Evolutionary conservation across 768 basidiomycete genomes (phyloP).

Genomic region (Boletus coccyginus): DNA sequence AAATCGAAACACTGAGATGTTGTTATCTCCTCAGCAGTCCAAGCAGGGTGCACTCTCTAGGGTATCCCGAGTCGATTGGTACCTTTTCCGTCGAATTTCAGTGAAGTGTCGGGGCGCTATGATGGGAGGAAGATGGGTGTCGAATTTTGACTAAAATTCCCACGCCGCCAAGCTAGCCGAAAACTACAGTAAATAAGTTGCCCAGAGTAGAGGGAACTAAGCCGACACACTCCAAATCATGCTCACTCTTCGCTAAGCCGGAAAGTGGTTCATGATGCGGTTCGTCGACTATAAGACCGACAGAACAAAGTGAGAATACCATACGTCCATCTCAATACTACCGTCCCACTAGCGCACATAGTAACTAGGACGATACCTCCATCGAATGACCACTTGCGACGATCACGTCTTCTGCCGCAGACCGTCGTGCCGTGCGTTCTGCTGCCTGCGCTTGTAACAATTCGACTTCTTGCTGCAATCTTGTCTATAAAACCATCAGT

Average conservation of each 20-base stretch:
- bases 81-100: too few relatives aligned
- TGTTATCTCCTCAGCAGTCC: too few relatives aligned
- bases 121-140: too few relatives aligned
- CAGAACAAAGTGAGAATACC: background rate
- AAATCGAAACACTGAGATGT: too few relatives aligned
- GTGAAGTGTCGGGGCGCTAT: too few relatives aligned
- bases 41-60: too few relatives aligned
- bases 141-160: too few relatives aligned
- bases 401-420: conserved; percentile 27
- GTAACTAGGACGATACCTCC: conserved; percentile 23
- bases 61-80: too few relatives aligned
- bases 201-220: background rate
- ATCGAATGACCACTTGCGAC: conserved; percentile 32
- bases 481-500: conserved; percentile 39
- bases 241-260: background rate
- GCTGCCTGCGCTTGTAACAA: conserved; percentile 49
- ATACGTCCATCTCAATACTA: background rate
- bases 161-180: too few relatives aligned
- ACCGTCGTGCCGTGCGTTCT: conserved; percentile 38
- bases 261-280: background rate
- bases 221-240: background rate
- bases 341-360: background rate
- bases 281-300: background rate
- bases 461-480: conserved; percentile 58
- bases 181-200: too few relatives aligned